Percentiles rank a stretch among this genome's conserved stretches.
Conservation (phyloP, 345 rosid species). For the Rhizophora mangle region DNA sequence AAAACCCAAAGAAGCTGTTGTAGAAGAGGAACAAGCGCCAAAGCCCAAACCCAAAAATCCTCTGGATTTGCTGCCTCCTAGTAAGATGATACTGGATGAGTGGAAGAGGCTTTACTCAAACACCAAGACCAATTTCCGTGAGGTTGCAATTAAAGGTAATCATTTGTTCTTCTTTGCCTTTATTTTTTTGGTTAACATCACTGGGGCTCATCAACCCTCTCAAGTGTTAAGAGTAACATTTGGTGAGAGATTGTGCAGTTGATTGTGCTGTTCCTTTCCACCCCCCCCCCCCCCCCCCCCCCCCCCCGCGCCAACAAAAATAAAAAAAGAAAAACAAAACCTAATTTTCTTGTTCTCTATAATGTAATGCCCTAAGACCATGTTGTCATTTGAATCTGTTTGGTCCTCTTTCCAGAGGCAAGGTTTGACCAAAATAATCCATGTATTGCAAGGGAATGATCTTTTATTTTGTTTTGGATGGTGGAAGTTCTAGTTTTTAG, state of each 20-base stretch:
- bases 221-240: not conserved
- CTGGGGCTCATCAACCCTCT: not conserved
- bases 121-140: slow-evolving; percentile 94
- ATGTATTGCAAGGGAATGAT: not conserved
- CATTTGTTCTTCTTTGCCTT: not conserved
- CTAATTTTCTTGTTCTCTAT: too few relatives aligned
- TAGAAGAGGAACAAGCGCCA: slow-evolving; percentile 41
- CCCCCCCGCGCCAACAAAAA: too few relatives aligned
- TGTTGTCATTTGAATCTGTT: too few relatives aligned
- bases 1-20: slow-evolving; percentile 59
- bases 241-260: too few relatives aligned
- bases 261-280: too few relatives aligned
- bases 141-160: slow-evolving; percentile 87
- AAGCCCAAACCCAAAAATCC: slow-evolving; percentile 77
- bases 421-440: too few relatives aligned
- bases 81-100: slow-evolving; percentile 88
- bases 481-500: not conserved
- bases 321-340: too few relatives aligned
- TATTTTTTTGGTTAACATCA: not conserved
- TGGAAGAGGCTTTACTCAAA: slow-evolving; percentile 99
- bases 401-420: too few relatives aligned
- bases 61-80: slow-evolving; percentile 89
- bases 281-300: too few relatives aligned
- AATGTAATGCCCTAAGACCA: too few relatives aligned
- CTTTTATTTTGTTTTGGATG: not conserved